Conservation (phyloP, 805 yeast species). For the Candida morakotiae region DNA sequence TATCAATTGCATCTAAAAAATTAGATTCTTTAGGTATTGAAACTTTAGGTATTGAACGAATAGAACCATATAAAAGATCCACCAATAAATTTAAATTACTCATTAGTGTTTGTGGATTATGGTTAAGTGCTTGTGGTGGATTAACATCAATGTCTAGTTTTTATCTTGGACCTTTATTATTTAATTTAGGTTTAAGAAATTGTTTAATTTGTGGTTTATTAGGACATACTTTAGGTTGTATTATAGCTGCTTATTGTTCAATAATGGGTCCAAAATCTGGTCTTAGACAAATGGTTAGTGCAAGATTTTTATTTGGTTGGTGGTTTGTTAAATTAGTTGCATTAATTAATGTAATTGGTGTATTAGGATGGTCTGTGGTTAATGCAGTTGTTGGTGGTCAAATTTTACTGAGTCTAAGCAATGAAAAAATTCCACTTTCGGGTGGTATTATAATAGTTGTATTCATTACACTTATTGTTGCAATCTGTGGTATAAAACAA, state of each 20-base stretch:
- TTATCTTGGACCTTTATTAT: conserved; percentile 69
- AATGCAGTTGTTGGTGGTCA: conserved; percentile 88
- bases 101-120: conserved; percentile 57
- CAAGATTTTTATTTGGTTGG: conserved; percentile 80
- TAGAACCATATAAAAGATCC: conserved; percentile 64
- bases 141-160: conserved; percentile 83
- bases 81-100: conserved; percentile 23
- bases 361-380: conserved; percentile 87
- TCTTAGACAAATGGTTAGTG: conserved; percentile 81
- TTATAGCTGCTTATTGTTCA: conserved; percentile 77
- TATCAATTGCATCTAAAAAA: conserved; percentile 13
- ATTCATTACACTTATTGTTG: conserved; percentile 56
- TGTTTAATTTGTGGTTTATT: conserved; percentile 58
- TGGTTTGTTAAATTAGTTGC: conserved; percentile 77
- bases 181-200: conserved; percentile 64
- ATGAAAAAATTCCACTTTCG: conserved; percentile 62
- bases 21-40: conserved; percentile 63
- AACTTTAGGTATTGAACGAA: conserved; percentile 73
- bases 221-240: conserved; percentile 66
- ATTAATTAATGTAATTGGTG: conserved; percentile 67
- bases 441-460: conserved; percentile 75
- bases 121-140: conserved; percentile 86
- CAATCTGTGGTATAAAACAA: conserved; percentile 75
- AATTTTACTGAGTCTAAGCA: conserved; percentile 61
- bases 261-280: conserved; percentile 91